Percentiles rank a stretch among this genome's conserved stretches.
phyloP scores from a whole-genome alignment of 2,329 filamentous ascomycete genomes.

The Paecilomyces dactylethromorphus region DNA sequence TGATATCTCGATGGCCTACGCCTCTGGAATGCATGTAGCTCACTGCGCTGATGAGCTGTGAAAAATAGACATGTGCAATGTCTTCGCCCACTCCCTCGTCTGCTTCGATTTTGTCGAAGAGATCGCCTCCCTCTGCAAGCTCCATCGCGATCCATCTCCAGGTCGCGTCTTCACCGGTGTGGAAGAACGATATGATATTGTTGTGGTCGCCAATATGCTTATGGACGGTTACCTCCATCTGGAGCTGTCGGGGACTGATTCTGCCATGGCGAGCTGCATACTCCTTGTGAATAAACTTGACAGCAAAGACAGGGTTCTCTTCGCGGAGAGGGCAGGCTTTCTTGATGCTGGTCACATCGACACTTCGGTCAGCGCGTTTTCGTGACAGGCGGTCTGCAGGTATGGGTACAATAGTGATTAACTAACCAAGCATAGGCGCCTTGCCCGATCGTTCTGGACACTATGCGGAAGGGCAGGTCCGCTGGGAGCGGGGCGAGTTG shows the following conservation, averaged over 20 bases:
- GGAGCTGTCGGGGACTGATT: constrained; percentile 80
- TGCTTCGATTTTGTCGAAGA: constrained; percentile 99
- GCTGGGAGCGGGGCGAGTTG: constrained; percentile 79
- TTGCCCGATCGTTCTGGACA: constrained; percentile 93
- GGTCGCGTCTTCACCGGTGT: constrained; percentile 71
- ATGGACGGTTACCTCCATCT: constrained; percentile 87
- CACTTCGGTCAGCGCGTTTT: background rate
- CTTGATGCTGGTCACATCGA: constrained; percentile 61
- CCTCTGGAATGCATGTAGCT: constrained; percentile 95
- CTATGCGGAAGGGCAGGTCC: constrained; percentile 84
- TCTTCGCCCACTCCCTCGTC: constrained; percentile 92
- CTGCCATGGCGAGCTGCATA: constrained; percentile 86
- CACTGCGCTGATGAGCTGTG: constrained; percentile 82
- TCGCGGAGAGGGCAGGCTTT: constrained; percentile 74
- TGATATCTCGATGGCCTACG: constrained; percentile 84
- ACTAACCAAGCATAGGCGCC: constrained; percentile 91
- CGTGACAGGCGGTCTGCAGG: background rate
- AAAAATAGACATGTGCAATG: constrained; percentile 94
- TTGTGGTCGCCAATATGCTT: constrained; percentile 80
- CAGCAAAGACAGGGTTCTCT: constrained; percentile 75
- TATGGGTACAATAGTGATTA: constrained; percentile 14
- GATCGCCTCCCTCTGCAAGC: constrained; percentile 85
- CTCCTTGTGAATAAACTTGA: constrained; percentile 98
- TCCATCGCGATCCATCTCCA: constrained; percentile 99
- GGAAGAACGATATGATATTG: constrained; percentile 91